These are phyloP conservation scores for Scutellospora calospora DNA, from an alignment of 371 early-diverging fungal genomes.

Conservation along the genomic window DNA sequence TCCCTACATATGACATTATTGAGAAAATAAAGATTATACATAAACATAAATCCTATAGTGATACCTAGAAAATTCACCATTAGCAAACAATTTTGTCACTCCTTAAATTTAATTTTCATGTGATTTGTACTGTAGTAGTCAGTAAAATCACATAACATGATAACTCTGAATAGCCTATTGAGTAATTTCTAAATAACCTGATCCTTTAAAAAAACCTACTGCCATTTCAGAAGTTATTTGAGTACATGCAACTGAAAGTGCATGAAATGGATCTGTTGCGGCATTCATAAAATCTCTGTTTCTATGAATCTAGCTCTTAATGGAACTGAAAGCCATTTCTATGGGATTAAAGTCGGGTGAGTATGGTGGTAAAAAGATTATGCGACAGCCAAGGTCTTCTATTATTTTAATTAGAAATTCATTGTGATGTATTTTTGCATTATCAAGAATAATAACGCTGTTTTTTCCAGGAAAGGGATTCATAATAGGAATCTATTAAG, in stretches of 20 bases:
- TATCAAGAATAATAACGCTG: conserved; percentile 9
- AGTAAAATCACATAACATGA: too few relatives aligned
- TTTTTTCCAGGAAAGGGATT: conserved; percentile 2
- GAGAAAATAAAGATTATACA: too few relatives aligned
- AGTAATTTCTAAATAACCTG: too few relatives aligned
- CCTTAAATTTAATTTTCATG: too few relatives aligned
- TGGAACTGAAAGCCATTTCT: not conserved
- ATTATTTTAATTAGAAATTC: not conserved
- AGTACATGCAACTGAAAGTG: not conserved
- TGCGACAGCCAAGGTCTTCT: conserved; percentile 4
- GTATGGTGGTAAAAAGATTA: conserved; percentile 25
- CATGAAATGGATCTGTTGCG: not conserved
- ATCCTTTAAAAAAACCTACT: not conserved
- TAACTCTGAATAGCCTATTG: too few relatives aligned
- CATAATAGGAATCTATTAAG: conserved; percentile 3
- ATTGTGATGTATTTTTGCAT: conserved; percentile 4
- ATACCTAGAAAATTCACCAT: too few relatives aligned
- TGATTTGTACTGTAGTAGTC: too few relatives aligned
- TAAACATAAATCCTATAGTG: too few relatives aligned
- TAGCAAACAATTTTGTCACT: too few relatives aligned
- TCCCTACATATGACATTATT: too few relatives aligned
- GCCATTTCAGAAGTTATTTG: conserved; percentile 2
- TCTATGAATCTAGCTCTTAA: not conserved
- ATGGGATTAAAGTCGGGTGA: conserved; percentile 19
- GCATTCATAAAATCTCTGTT: not conserved